Evolutionary conservation across 1,139 yeast genomes (phyloP).

Genomic region (Saccharomyces hybrid): DNA sequence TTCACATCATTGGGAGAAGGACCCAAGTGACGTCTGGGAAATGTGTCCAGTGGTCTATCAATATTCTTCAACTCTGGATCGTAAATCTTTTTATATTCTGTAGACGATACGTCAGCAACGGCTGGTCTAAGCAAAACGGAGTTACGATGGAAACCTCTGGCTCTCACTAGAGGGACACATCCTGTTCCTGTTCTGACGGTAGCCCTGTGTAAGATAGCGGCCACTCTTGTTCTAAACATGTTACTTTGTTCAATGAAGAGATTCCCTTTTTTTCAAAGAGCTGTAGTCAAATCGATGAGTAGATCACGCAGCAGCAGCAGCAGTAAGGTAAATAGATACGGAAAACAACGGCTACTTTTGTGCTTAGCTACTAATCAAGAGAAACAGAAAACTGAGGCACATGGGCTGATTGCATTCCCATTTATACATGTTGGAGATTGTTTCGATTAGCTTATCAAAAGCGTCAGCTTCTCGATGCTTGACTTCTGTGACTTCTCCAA

Average conservation of each 20-base stretch:
- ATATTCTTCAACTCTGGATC: constrained; percentile 13
- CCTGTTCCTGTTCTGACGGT: neutral
- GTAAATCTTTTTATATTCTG: constrained; percentile 17
- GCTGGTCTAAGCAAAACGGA: constrained; percentile 1
- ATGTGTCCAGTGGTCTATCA: constrained; percentile 53
- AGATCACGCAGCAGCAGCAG: neutral
- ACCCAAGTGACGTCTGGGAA: constrained; percentile 86
- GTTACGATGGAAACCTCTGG: constrained; percentile 1
- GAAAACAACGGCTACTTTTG: neutral
- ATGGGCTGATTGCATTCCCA: neutral
- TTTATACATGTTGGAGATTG: constrained; percentile 4
- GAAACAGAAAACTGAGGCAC: neutral
- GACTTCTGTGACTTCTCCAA: neutral
- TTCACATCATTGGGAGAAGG: constrained; percentile 59
- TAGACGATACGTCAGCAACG: constrained; percentile 16
- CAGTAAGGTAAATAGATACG: neutral
- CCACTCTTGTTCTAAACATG: neutral
- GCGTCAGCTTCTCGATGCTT: neutral
- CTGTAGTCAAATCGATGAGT: neutral
- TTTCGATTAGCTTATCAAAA: neutral
- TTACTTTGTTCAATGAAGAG: neutral
- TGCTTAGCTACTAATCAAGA: neutral
- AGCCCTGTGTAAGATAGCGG: neutral
- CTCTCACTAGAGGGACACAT: neutral
- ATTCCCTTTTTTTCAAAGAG: neutral